A percentile compares a stretch with the other conserved stretches of the same genome.
phyloP scores from a whole-genome alignment of 805 yeast genomes.

The Yarrowia deformans region DNA sequence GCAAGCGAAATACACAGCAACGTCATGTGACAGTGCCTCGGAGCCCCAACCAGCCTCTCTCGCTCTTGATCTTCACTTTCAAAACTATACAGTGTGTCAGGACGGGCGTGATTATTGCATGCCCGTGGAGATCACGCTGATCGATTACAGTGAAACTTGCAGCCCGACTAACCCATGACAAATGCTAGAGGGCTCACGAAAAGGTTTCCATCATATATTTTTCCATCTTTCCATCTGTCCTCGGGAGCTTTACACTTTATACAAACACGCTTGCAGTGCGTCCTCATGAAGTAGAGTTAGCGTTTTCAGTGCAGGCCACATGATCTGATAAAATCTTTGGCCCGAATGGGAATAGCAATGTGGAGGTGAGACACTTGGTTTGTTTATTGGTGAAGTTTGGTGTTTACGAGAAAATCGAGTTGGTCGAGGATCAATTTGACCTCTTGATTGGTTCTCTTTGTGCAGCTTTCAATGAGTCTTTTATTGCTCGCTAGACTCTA shows the following conservation, averaged over 20 bases:
- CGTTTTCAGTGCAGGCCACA: constrained; percentile 7
- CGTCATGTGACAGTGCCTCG: not conserved
- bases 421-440: too few species aligned
- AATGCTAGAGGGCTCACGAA: not conserved
- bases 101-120: not conserved
- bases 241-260: constrained; percentile 2
- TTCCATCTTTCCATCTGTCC: not conserved
- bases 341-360: not conserved
- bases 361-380: not conserved
- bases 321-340: constrained; percentile 14
- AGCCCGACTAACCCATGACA: not conserved
- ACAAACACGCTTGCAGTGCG: not conserved
- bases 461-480: too few species aligned
- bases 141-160: not conserved
- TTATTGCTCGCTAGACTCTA: too few species aligned
- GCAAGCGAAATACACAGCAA: not conserved
- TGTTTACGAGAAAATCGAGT: too few species aligned
- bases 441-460: too few species aligned
- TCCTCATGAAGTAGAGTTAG: not conserved
- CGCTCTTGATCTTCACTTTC: too few species aligned
- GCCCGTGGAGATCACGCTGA: not conserved
- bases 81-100: too few species aligned
- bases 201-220: not conserved
- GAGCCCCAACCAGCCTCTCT: too few species aligned
- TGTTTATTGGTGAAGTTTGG: not conserved